These are phyloP conservation scores for Serpula lacrymans DNA, from an alignment of 768 basidiomycete genomes.

Conservation along the genomic window DNA sequence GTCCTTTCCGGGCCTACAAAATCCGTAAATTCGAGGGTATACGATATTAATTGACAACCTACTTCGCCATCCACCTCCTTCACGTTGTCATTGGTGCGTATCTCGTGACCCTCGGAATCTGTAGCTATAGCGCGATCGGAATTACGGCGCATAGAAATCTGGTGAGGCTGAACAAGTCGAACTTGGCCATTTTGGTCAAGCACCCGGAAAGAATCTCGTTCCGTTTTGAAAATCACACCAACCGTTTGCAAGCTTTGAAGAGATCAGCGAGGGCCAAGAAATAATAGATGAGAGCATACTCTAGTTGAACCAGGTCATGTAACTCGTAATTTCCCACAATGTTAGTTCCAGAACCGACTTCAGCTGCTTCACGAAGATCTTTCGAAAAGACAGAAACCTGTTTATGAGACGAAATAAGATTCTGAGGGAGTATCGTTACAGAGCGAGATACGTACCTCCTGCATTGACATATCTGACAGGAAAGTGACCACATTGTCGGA, in stretches of 20 bases:
- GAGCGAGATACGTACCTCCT: conserved; percentile 73
- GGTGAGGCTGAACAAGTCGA: conserved; percentile 86
- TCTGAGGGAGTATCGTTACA: too few species aligned
- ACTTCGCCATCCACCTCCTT: conserved; percentile 91
- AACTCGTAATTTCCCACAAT: conserved; percentile 91
- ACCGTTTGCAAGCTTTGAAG: conserved; percentile 77
- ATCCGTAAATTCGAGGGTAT: conserved; percentile 3
- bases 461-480: conserved; percentile 95
- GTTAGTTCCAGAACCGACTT: conserved; percentile 90
- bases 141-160: conserved; percentile 89
- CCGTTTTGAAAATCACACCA: conserved; percentile 96
- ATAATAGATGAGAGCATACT: conserved; percentile 51
- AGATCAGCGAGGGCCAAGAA: not conserved
- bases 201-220: conserved; percentile 93
- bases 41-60: conserved; percentile 18
- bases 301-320: conserved; percentile 94
- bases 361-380: conserved; percentile 95
- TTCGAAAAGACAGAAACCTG: conserved; percentile 97
- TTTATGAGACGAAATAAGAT: not conserved
- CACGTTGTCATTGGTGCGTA: conserved; percentile 86
- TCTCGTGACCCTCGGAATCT: conserved; percentile 84
- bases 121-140: conserved; percentile 81
- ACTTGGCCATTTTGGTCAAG: conserved; percentile 92
- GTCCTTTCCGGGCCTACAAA: conserved; percentile 74
- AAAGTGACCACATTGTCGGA: conserved; percentile 91